Conservation (phyloP, 2,329 filamentous ascomycete species). For the Aureobasidium sp. region DNA sequence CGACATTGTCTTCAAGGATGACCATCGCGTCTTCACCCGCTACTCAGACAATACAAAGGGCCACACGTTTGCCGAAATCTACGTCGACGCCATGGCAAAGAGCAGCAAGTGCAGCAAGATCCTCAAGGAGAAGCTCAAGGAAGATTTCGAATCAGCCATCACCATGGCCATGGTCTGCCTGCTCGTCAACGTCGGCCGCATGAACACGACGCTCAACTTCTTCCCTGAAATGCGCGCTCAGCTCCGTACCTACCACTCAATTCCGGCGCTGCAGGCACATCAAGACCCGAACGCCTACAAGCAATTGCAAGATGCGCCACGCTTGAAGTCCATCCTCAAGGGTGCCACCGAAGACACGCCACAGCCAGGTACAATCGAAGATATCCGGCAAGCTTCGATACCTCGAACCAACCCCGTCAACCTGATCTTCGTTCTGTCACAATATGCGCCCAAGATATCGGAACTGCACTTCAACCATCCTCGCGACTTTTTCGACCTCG, state of each 20-base stretch:
- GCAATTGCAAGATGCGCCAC: slow-evolving; percentile 90
- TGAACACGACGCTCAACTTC: slow-evolving; percentile 99
- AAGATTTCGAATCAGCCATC: slow-evolving; percentile 83
- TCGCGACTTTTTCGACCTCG: slow-evolving; percentile 89
- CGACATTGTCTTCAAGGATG: slow-evolving; percentile 70
- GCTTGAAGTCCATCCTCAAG: slow-evolving; percentile 94
- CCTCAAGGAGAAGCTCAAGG: slow-evolving; percentile 89
- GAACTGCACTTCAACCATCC: slow-evolving; percentile 82
- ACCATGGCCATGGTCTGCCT: slow-evolving; percentile 99
- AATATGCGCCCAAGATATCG: slow-evolving; percentile 83
- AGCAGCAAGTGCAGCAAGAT: slow-evolving; percentile 99
- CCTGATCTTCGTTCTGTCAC: slow-evolving; percentile 88
- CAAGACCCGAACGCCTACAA: slow-evolving; percentile 97
- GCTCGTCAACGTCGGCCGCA: slow-evolving; percentile 91
- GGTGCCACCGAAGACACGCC: slow-evolving; percentile 86
- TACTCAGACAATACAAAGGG: slow-evolving; percentile 75
- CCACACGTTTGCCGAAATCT: slow-evolving; percentile 81
- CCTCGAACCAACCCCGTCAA: slow-evolving; percentile 96
- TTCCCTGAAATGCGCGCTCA: slow-evolving; percentile 99
- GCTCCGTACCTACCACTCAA: slow-evolving; percentile 93
- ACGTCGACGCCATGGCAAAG: slow-evolving; percentile 96
- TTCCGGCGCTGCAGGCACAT: slow-evolving; percentile 88
- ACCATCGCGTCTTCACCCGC: slow-evolving; percentile 76
- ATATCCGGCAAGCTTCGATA: slow-evolving; percentile 61
- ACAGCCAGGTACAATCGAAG: slow-evolving; percentile 75